A percentile compares a stretch with the other conserved stretches of the same genome.
These are phyloP conservation scores for Cafeteria roenbergensis DNA, from an alignment of 108 stramenopile genomes.

Conservation along the genomic window DNA sequence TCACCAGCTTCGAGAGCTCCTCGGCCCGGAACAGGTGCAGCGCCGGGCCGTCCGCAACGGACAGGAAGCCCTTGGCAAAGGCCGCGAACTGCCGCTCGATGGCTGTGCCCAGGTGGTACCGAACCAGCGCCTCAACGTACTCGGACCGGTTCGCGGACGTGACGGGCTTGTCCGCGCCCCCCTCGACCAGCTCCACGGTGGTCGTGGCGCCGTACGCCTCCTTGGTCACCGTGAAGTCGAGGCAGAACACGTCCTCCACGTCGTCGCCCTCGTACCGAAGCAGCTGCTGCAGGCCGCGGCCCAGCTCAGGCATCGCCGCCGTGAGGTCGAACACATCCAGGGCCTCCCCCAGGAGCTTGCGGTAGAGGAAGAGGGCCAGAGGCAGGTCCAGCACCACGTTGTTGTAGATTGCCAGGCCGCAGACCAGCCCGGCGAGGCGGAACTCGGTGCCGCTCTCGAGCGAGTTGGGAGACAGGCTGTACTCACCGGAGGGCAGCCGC, in stretches of 20 bases:
- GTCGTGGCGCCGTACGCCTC: conserved; percentile 48
- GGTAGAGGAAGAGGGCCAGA: conserved; percentile 68
- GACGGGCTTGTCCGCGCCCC: conserved; percentile 59
- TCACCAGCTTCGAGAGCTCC: conserved; percentile 42
- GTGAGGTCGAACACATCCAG: conserved; percentile 55
- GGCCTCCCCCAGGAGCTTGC: conserved; percentile 49
- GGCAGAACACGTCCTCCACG: conserved; percentile 68
- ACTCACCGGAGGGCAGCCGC: conserved; percentile 54
- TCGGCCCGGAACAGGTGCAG: conserved; percentile 28
- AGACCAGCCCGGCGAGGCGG: conserved; percentile 22
- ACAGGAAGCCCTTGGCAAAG: conserved; percentile 31
- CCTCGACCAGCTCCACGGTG: conserved; percentile 62
- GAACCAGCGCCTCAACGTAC: conserved; percentile 65
- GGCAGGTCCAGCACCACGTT: conserved; percentile 67
- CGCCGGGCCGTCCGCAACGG: conserved; percentile 15
- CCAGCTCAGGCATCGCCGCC: conserved; percentile 54
- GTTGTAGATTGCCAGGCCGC: conserved; percentile 76
- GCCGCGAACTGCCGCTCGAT: conserved; percentile 22
- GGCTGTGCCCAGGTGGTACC: conserved; percentile 48
- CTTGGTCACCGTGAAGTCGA: conserved; percentile 48
- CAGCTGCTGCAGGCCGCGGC: conserved; percentile 52
- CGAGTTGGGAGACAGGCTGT: conserved; percentile 25
- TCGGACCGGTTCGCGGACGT: conserved; percentile 64
- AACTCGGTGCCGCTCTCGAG: conserved; percentile 9
- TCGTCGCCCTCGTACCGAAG: conserved; percentile 67